Conservation (phyloP, 2,329 filamentous ascomycete species). For the Aureobasidium subglaciale region DNA sequence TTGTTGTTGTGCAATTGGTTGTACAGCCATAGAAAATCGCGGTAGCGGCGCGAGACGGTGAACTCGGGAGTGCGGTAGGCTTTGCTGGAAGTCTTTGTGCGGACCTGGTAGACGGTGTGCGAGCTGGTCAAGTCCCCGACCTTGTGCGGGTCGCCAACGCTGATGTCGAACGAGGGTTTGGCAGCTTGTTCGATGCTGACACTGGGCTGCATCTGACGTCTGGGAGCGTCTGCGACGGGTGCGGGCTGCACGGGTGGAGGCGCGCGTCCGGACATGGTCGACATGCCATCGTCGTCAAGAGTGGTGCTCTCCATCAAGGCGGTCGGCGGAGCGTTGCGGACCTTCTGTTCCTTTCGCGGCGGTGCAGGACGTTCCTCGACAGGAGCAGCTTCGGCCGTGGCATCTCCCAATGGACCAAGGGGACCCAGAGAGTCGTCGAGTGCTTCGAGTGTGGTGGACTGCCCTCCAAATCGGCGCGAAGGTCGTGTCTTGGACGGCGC, state of each 20-base stretch:
- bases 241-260: constrained; percentile 56
- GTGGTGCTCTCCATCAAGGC: constrained; percentile 59
- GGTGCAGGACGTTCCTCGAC: constrained; percentile 56
- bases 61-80: constrained; percentile 91
- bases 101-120: constrained; percentile 94
- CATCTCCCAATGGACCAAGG: constrained; percentile 58
- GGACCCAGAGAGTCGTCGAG: constrained; percentile 71
- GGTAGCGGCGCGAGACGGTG: constrained; percentile 85
- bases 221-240: constrained; percentile 33
- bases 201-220: constrained; percentile 61
- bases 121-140: constrained; percentile 94
- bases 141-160: constrained; percentile 93
- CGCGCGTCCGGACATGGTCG: constrained; percentile 46
- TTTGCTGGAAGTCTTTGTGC: constrained; percentile 93
- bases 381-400: constrained; percentile 33
- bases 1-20: constrained; percentile 90
- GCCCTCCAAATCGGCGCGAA: constrained; percentile 59
- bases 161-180: constrained; percentile 84
- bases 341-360: constrained; percentile 52
- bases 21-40: constrained; percentile 97
- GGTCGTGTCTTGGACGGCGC: constrained; percentile 35
- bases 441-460: constrained; percentile 70
- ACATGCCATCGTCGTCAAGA: constrained; percentile 53
- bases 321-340: constrained; percentile 45
- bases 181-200: constrained; percentile 88